These are phyloP conservation scores for Jatropha curcas DNA, from an alignment of 345 rosid species.

Conservation along the genomic window DNA sequence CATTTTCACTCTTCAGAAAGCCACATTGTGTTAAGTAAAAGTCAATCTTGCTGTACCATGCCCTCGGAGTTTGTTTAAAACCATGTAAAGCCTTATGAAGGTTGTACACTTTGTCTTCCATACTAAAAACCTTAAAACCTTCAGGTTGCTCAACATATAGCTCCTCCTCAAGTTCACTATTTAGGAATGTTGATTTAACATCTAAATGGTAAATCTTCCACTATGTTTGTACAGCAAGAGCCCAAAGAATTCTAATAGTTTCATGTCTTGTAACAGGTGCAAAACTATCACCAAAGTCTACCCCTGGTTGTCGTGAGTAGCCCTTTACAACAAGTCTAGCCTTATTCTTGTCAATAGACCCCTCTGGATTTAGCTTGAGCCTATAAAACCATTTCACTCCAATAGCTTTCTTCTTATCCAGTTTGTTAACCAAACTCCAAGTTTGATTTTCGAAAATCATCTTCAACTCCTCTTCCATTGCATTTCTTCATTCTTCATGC, in stretches of 20 bases:
- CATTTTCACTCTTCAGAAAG: not conserved
- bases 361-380: not conserved
- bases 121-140: not conserved
- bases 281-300: not conserved
- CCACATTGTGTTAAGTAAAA: not conserved
- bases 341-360: not conserved
- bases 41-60: not conserved
- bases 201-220: not conserved
- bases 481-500: no score
- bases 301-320: not conserved
- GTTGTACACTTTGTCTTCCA: not conserved
- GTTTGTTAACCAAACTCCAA: not conserved
- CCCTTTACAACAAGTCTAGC: not conserved
- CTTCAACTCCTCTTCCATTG: no score
- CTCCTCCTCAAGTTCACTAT: not conserved
- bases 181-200: not conserved
- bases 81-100: not conserved
- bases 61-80: not conserved
- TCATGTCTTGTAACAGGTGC: not conserved
- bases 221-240: not conserved
- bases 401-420: not conserved
- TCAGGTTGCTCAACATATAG: not conserved
- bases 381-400: not conserved
- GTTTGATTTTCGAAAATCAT: not conserved
- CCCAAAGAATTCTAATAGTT: not conserved